Evolutionary conservation across 2,329 filamentous ascomycete species (phyloP).

Genomic region (Fonsecaea monophora): DNA sequence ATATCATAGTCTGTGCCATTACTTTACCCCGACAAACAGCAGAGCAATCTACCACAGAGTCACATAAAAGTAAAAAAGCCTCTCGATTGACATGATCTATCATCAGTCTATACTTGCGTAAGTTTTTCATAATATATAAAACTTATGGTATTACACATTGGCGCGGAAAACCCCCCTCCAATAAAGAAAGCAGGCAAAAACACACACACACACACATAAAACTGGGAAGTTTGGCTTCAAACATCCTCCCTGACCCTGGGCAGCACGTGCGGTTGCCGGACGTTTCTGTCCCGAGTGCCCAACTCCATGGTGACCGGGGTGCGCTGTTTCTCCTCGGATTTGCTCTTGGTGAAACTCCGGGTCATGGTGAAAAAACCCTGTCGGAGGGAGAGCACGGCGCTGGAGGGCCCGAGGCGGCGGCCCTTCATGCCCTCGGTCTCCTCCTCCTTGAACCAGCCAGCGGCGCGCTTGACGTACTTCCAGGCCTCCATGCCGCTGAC

Average conservation of each 20-base stretch:
- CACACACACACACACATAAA: too few species aligned
- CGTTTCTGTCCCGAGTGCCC: neutral
- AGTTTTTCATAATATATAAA: too few species aligned
- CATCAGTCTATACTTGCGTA: neutral
- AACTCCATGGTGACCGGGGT: neutral
- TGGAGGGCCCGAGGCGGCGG: constrained; percentile 31
- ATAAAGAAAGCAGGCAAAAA: neutral
- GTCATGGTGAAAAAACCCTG: constrained; percentile 47
- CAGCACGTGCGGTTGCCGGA: neutral
- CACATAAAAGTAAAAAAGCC: neutral
- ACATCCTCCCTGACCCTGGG: constrained; percentile 15
- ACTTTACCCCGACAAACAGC: too few species aligned
- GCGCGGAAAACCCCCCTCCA: too few species aligned
- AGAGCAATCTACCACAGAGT: too few species aligned
- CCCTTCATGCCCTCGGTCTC: constrained; percentile 43
- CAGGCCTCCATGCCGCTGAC: constrained; percentile 68
- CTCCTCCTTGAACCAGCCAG: constrained; percentile 43
- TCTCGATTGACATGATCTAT: neutral
- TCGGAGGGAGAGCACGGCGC: constrained; percentile 41
- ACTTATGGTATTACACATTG: neutral
- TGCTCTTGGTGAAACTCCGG: constrained; percentile 41
- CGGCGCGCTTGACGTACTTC: constrained; percentile 67
- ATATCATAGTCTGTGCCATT: neutral
- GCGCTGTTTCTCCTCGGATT: constrained; percentile 40
- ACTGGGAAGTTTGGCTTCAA: neutral